These are phyloP conservation scores for Lodderomyces orthopsilosis DNA, from an alignment of 1,139 yeast species.

Conservation along the genomic window DNA sequence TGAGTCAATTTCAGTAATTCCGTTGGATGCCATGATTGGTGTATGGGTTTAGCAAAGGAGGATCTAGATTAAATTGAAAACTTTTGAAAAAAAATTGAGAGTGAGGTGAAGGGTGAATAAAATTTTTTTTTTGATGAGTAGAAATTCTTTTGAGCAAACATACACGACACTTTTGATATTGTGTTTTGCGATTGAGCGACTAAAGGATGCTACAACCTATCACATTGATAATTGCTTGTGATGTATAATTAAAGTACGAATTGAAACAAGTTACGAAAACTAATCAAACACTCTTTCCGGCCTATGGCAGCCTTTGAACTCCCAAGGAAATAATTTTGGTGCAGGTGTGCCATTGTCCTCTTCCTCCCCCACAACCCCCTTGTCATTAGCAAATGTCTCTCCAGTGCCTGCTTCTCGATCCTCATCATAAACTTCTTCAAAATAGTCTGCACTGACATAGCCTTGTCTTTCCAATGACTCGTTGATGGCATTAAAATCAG, in stretches of 20 bases:
- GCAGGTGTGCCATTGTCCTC: conserved; percentile 9
- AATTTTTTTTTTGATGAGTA: not conserved
- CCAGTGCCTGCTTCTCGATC: conserved; percentile 13
- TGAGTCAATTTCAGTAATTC: conserved; percentile 81
- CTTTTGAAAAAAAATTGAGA: not conserved
- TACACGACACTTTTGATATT: not conserved
- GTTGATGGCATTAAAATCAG: conserved; percentile 11
- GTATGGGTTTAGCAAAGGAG: not conserved
- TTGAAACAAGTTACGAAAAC: not conserved
- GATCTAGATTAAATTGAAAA: not conserved
- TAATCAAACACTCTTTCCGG: conserved; percentile 32
- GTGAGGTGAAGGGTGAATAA: not conserved
- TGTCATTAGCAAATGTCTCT: conserved; percentile 6
- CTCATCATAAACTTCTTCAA: conserved; percentile 16
- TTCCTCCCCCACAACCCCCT: conserved; percentile 9
- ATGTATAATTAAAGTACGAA: not conserved
- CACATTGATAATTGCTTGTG: too few species aligned
- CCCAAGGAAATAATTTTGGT: conserved; percentile 40
- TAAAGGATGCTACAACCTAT: too few species aligned
- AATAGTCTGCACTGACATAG: conserved; percentile 13
- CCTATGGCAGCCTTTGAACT: conserved; percentile 19
- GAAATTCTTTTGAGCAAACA: not conserved
- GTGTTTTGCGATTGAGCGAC: not conserved
- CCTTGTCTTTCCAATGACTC: conserved; percentile 16
- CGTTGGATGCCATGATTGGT: conserved; percentile 36